phyloP scores from a whole-genome alignment of 257 asterid genomes.

The Solanum chilense region DNA sequence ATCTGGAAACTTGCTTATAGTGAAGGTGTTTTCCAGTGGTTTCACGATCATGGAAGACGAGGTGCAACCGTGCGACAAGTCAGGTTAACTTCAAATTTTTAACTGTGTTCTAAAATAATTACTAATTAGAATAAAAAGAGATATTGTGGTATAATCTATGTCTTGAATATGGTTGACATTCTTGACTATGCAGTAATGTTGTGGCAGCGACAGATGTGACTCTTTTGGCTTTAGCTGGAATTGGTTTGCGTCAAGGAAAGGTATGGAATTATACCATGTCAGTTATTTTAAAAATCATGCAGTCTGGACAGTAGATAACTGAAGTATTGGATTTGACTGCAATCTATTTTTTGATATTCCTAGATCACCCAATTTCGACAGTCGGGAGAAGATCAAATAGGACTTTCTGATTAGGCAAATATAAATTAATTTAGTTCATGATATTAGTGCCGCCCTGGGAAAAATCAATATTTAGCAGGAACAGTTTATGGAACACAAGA shows the following conservation, averaged over 20 bases:
- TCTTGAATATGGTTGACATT: slow-evolving; percentile 22
- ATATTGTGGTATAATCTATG: slow-evolving; percentile 2
- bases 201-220: slow-evolving; percentile 98
- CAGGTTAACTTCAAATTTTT: slow-evolving; percentile 40
- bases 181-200: slow-evolving; percentile 67
- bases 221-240: slow-evolving; percentile 88
- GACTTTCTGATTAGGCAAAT: background rate
- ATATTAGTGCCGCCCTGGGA: background rate
- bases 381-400: background rate
- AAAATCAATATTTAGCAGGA: background rate
- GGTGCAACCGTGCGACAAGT: slow-evolving; percentile 98
- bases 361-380: background rate
- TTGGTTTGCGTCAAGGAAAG: slow-evolving; percentile 82
- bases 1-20: slow-evolving; percentile 97
- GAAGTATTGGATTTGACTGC: background rate
- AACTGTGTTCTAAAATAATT: background rate
- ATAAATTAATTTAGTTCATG: background rate
- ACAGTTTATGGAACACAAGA: background rate
- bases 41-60: slow-evolving; percentile 57
- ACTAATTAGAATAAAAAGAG: background rate
- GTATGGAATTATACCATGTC: slow-evolving; percentile 26
- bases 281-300: background rate
- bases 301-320: background rate
- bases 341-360: background rate
- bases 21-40: slow-evolving; percentile 92